These are phyloP conservation scores for Ciborinia camelliae DNA, from an alignment of 2,329 filamentous ascomycete genomes.

Conservation along the genomic window DNA sequence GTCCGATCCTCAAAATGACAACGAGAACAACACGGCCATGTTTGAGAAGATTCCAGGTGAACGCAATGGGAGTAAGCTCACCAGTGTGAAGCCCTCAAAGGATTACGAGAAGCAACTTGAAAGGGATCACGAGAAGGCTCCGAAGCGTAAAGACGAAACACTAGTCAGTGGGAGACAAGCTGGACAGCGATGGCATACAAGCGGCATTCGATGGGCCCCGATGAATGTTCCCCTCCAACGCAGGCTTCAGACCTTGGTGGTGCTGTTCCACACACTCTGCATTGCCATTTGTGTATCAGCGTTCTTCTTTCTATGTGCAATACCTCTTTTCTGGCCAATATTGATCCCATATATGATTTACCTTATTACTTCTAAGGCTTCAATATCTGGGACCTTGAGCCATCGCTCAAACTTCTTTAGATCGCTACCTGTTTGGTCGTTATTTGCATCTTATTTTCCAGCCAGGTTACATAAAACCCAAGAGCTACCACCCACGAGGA, in stretches of 20 bases:
- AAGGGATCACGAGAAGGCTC: slow-evolving; percentile 21
- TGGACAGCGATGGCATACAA: slow-evolving; percentile 37
- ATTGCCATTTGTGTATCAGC: slow-evolving; percentile 68
- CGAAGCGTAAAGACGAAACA: slow-evolving; percentile 27
- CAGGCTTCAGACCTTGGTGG: slow-evolving; percentile 73
- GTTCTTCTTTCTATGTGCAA: slow-evolving; percentile 89
- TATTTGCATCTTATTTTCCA: slow-evolving; percentile 92
- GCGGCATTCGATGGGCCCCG: slow-evolving; percentile 78
- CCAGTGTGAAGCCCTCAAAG: slow-evolving; percentile 29
- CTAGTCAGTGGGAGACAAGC: slow-evolving; percentile 36
- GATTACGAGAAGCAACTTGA: slow-evolving; percentile 26
- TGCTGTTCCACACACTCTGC: slow-evolving; percentile 68
- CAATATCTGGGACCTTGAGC: slow-evolving; percentile 69
- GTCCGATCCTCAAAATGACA: slow-evolving; percentile 2
- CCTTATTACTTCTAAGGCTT: slow-evolving; percentile 73
- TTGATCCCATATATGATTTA: slow-evolving; percentile 76
- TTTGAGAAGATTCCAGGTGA: slow-evolving; percentile 31
- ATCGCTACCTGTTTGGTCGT: slow-evolving; percentile 72
- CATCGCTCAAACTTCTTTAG: slow-evolving; percentile 74
- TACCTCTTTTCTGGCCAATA: slow-evolving; percentile 86
- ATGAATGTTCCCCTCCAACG: slow-evolving; percentile 68
- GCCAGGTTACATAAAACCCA: slow-evolving; percentile 82
- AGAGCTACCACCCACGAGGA: slow-evolving; percentile 72
- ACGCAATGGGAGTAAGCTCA: slow-evolving; percentile 27
- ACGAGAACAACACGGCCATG: slow-evolving; percentile 21